Percentiles rank a stretch among this genome's conserved stretches.
Evolutionary conservation across 2,329 filamentous ascomycete species (phyloP).

Genomic region (Phoma sp.): DNA sequence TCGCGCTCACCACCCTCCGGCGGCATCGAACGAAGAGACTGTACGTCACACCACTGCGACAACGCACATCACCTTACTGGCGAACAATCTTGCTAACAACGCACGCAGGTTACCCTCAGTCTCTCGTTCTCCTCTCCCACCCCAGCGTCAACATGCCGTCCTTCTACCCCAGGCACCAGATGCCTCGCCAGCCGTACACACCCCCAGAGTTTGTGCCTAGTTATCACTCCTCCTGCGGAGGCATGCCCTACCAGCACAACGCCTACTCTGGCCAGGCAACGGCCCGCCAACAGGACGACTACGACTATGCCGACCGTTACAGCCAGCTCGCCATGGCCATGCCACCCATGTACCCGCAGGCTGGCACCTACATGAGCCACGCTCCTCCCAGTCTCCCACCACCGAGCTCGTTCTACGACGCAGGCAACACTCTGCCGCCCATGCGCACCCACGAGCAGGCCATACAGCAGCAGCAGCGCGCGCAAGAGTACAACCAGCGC

Average conservation of each 20-base stretch:
- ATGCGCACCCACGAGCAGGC: constrained; percentile 51
- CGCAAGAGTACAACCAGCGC: constrained; percentile 50
- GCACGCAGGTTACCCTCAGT: constrained; percentile 50
- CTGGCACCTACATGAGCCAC: constrained; percentile 49
- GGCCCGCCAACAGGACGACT: constrained; percentile 53
- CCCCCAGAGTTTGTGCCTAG: constrained; percentile 57
- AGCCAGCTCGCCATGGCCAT: constrained; percentile 52
- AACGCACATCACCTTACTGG: not conserved
- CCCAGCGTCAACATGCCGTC: constrained; percentile 57
- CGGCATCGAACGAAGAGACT: constrained; percentile 50
- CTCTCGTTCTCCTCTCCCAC: constrained; percentile 50
- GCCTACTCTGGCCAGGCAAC: constrained; percentile 52
- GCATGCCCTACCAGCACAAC: constrained; percentile 56
- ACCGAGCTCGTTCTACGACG: constrained; percentile 54
- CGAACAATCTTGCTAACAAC: constrained; percentile 24
- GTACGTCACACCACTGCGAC: constrained; percentile 35
- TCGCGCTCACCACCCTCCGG: constrained; percentile 42
- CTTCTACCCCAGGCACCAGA: constrained; percentile 57
- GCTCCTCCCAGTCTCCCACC: constrained; percentile 47
- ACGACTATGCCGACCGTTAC: constrained; percentile 57
- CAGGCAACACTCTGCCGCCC: constrained; percentile 56
- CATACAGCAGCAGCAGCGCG: constrained; percentile 50
- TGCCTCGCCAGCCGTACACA: constrained; percentile 55
- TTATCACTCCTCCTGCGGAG: constrained; percentile 54
- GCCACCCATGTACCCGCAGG: constrained; percentile 51